Percentiles rank a stretch among this genome's conserved stretches.
These are phyloP conservation scores for Ceratocystis huliohia DNA, from an alignment of 2,329 filamentous ascomycete species.

Conservation along the genomic window DNA sequence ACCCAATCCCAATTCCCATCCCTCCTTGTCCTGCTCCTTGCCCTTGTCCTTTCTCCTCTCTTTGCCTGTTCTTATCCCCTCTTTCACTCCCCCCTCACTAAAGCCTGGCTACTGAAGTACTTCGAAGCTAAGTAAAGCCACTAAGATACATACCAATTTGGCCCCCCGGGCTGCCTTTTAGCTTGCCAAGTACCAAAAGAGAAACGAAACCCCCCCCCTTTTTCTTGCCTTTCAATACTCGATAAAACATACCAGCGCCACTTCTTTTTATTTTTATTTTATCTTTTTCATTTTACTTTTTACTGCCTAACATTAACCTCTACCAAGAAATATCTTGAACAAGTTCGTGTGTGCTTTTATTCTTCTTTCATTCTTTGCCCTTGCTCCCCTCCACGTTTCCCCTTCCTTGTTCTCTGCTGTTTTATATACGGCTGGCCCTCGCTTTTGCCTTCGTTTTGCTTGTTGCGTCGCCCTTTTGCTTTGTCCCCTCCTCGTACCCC, in stretches of 20 bases:
- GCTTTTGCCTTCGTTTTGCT: background rate
- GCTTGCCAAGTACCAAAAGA: constrained; percentile 3
- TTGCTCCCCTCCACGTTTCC: background rate
- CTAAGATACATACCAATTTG: constrained; percentile 4
- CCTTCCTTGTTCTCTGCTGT: background rate
- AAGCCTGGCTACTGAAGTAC: background rate
- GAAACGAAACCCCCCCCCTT: constrained; percentile 3
- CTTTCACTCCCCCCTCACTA: background rate
- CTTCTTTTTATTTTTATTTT: background rate
- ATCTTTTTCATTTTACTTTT: background rate
- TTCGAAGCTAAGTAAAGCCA: background rate
- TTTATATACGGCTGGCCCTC: background rate
- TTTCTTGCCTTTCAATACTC: background rate
- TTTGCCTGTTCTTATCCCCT: background rate
- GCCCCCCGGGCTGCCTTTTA: background rate
- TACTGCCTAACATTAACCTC: background rate
- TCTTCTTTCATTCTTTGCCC: background rate
- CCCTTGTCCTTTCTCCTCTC: background rate
- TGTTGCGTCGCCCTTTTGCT: background rate
- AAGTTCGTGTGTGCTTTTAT: background rate
- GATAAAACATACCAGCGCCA: too few relatives aligned
- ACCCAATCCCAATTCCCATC: background rate
- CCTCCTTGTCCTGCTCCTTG: too few relatives aligned
- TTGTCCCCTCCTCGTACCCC: background rate
- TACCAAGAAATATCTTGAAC: background rate